Conservation (phyloP, 768 basidiomycete species). For the Hortiboletus campestris region DNA sequence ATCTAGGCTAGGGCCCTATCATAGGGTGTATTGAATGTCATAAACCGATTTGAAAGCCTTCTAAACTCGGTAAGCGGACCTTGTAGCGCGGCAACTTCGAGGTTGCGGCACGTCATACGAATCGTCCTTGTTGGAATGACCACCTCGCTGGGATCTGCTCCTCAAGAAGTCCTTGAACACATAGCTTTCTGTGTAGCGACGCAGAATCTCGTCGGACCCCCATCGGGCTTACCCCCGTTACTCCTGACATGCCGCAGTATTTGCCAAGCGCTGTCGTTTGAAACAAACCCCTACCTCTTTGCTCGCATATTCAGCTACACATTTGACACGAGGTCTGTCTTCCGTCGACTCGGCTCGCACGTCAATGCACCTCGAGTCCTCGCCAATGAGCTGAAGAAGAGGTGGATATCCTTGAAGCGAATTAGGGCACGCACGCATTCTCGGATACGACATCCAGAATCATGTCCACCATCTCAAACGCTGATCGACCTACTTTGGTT, state of each 20-base stretch:
- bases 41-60: too few species aligned
- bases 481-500: conserved; percentile 54
- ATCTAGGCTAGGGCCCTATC: conserved; percentile 2
- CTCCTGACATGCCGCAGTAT: conserved; percentile 49
- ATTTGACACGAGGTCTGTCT: conserved; percentile 58
- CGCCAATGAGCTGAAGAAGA: conserved; percentile 61
- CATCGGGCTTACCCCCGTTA: conserved; percentile 55
- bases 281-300: conserved; percentile 66
- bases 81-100: neutral
- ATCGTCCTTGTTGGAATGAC: conserved; percentile 7
- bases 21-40: neutral
- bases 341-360: conserved; percentile 47
- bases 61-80: conserved; percentile 7
- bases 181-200: conserved; percentile 69
- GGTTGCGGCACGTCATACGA: neutral
- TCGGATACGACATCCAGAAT: conserved; percentile 17
- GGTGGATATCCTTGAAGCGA: conserved; percentile 56
- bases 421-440: conserved; percentile 42
- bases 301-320: conserved; percentile 64
- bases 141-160: conserved; percentile 48
- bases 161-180: conserved; percentile 76
- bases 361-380: conserved; percentile 43
- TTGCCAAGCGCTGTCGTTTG: conserved; percentile 48
- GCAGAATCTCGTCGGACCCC: conserved; percentile 54
- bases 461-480: conserved; percentile 20